Base-by-base conservation (phyloP, 2,329 filamentous ascomycete species). In the Fusarium napiforme region DNA sequence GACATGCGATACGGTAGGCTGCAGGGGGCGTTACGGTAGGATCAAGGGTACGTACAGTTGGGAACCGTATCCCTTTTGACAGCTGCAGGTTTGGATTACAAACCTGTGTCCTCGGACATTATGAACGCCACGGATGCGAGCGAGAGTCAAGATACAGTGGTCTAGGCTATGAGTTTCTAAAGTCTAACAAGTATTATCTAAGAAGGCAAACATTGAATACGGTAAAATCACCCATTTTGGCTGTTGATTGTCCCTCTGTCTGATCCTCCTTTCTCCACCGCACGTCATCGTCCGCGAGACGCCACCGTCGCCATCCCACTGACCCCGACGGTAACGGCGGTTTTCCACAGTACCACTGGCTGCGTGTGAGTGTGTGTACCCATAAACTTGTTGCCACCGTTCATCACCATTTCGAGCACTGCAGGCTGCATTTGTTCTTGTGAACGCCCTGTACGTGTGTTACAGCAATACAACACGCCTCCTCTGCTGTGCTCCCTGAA, bases 251-350 rank as follows among this genome's bases (percentile, higher is more conserved):
- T 7, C 14, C n/a, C 45, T 46, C 45, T 69, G 36, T 65, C 42
- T 58, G 45, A 52, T 60, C 34, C 37, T 56, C 39, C 28, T 37
- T n/a, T 52, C 73, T 66, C 73, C 73, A 74, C 70, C 42, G 62
- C 64, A 75, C 73, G 72, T 75, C 73, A 75, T 75, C 67, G 73
- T 37, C 73, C 32, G 60, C 67, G 64, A 72, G 73, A 75, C 73
- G 73, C 73, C 73, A 75, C 73, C 60, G 56, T 71, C 72, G 62
- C 72, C 67, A 71, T 71, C 67, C 70, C 61, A 67, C 67, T 47
- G 59, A 70, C 42, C 47, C 66, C 36, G 47, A 69, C 64, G 42
- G 70, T 68, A 67, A 73, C 70, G 71, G 71, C 67, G 52, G 52
- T 60, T 59, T 71, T 45, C 52, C 36, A 37, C 36, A 36, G 36